phyloP scores from a whole-genome alignment of 106 monocot species.

The Ottelia alismoides region DNA sequence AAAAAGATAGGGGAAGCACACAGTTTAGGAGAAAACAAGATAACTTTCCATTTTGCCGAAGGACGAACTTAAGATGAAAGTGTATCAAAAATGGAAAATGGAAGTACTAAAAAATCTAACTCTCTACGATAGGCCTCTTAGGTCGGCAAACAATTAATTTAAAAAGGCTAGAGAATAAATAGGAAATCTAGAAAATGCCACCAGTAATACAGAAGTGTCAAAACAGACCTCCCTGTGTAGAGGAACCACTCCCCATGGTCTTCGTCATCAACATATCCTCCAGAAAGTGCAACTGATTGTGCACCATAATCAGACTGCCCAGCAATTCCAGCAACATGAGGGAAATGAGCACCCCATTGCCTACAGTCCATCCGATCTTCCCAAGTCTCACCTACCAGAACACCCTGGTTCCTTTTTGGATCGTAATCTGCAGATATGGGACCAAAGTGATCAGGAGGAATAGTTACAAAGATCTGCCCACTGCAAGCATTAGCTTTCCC shows the following conservation, averaged over 20 bases:
- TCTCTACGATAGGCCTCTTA: too few species aligned
- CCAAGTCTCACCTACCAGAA: conserved; percentile 73
- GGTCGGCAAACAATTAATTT: too few species aligned
- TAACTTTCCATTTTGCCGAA: too few species aligned
- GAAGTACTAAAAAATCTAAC: too few species aligned
- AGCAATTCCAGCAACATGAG: conserved; percentile 97
- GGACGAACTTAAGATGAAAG: too few species aligned
- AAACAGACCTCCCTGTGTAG: conserved; percentile 92
- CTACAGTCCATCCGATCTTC: conserved; percentile 89
- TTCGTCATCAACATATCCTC: conserved; percentile 94
- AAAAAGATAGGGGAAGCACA: too few species aligned
- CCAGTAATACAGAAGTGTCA: too few species aligned
- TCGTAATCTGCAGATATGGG: conserved; percentile 86
- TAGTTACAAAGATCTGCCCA: conserved; percentile 93
- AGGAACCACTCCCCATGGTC: conserved; percentile 99
- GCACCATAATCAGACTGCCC: conserved; percentile 84
- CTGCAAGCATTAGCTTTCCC: conserved; percentile 98
- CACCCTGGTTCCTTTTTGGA: conserved; percentile 68
- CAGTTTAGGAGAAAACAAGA: too few species aligned
- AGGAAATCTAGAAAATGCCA: background rate
- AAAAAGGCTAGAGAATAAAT: background rate
- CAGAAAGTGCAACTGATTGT: conserved; percentile 94
- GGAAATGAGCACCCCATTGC: conserved; percentile 94
- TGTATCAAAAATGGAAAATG: too few species aligned
- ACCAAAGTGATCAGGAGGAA: conserved; percentile 87